Evolutionary conservation across 108 stramenopile species (phyloP), one percentile per base, ranked within the genome.

Genomic region (Cyclotella cryptica): DNA sequence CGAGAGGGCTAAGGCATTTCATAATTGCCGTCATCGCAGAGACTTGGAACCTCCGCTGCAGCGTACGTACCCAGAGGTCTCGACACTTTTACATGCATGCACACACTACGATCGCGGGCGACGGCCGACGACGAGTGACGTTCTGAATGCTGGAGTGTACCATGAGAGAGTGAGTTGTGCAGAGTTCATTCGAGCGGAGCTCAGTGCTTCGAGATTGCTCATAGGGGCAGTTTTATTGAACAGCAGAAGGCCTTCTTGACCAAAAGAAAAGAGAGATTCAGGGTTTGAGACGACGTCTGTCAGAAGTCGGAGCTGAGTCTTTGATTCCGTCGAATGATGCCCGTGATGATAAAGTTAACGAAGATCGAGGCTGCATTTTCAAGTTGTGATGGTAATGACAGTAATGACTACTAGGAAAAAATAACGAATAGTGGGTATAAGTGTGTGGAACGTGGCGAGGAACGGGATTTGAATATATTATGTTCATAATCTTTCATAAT

Each of bases 1-100:
- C 81, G 97, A 98, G 78, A 78, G 96, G 39, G 79, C 92, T 11
- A 83, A 87, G 46, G 88, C 85, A 42, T 94, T 96, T 67, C 80
- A 87, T 14, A 80, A 88, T 27, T 88, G 88, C 63, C 90, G 94
- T 27, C 64, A 84, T 39, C 40, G 51, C 24, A 67, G 89, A 49
- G 74, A 77, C 22, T 54, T 95, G 13, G 88, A 88, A 3, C 53
- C 65, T 0, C 81, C 81, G 81, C 46, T 93, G 41, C 73, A 75
- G 26, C 81, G 80, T 6, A 46, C 77, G 12, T 84, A 84, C 73
- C 90, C 89, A 0, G 82, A 90, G 18, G 79, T 89, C 40, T 71
- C 90, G 14, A 35, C 77, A 39, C 75, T 88, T 18, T 84, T 95
- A 28, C 45, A 86, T 44, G 73, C 84, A 6, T 96, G 95, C 49